Evolutionary conservation across 2,329 filamentous ascomycete species (phyloP).

Genomic region (Hawksworthiomyces lignivorus): DNA sequence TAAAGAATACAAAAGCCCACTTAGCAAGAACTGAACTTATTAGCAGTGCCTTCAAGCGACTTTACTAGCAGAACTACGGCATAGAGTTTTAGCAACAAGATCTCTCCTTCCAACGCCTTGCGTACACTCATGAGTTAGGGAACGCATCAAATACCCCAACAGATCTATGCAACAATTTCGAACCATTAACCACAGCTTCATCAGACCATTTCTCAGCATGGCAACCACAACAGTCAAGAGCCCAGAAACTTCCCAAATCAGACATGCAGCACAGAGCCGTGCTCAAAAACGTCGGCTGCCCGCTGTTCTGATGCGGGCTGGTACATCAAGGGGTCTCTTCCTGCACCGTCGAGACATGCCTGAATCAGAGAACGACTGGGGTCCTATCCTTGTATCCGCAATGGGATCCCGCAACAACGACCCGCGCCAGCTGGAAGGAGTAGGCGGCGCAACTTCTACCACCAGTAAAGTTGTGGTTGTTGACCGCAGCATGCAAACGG

Average conservation of each 20-base stretch:
- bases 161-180: too few species aligned
- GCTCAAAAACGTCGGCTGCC: conserved; percentile 23
- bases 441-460: conserved; percentile 53
- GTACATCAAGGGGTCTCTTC: conserved; percentile 55
- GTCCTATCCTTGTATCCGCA: conserved; percentile 41
- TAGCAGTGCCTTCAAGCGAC: too few species aligned
- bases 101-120: too few species aligned
- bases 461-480: conserved; percentile 57
- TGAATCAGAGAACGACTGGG: conserved; percentile 35
- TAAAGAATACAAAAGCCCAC: too few species aligned
- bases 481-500: conserved; percentile 28
- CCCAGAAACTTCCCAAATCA: too few species aligned
- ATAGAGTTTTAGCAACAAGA: too few species aligned
- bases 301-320: conserved; percentile 54
- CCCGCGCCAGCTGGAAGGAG: conserved; percentile 53
- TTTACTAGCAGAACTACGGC: too few species aligned
- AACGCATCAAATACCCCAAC: too few species aligned
- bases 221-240: neutral
- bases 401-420: conserved; percentile 49
- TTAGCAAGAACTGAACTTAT: too few species aligned
- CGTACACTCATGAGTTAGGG: too few species aligned
- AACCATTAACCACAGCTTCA: too few species aligned
- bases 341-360: conserved; percentile 49
- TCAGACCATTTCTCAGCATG: too few species aligned
- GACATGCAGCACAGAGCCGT: neutral